A percentile compares a stretch with the other conserved stretches of the same genome.
These are phyloP conservation scores for Mycena filopes DNA, from an alignment of 768 basidiomycete genomes.

Conservation along the genomic window DNA sequence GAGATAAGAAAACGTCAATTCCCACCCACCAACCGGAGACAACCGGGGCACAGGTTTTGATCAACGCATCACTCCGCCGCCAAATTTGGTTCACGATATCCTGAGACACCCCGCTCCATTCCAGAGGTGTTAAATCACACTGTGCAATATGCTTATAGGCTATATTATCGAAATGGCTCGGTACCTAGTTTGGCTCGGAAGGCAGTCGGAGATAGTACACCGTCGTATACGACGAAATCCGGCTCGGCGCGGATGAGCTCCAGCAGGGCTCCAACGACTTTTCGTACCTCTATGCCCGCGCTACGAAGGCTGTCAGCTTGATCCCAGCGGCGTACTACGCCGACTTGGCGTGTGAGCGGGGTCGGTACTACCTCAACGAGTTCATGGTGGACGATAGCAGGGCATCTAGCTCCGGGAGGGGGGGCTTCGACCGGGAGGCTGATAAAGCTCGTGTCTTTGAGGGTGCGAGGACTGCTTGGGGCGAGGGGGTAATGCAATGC, in stretches of 20 bases:
- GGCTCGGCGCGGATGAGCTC: constrained; percentile 72
- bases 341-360: constrained; percentile 85
- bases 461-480: constrained; percentile 62
- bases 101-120: too few species aligned
- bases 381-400: constrained; percentile 71
- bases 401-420: constrained; percentile 46
- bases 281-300: constrained; percentile 83
- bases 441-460: constrained; percentile 52
- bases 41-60: too few species aligned
- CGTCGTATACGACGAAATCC: constrained; percentile 82
- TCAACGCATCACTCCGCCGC: too few species aligned
- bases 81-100: too few species aligned
- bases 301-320: constrained; percentile 86
- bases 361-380: constrained; percentile 79
- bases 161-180: too few species aligned
- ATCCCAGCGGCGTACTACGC: constrained; percentile 86
- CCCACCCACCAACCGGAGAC: too few species aligned
- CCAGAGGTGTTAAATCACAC: too few species aligned
- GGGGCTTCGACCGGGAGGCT: constrained; percentile 48
- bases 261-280: constrained; percentile 77
- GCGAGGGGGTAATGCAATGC: constrained; percentile 60
- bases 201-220: too few species aligned
- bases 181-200: too few species aligned
- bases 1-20: too few species aligned
- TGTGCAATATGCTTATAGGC: too few species aligned